phyloP scores from a whole-genome alignment of 1,139 yeast genomes.

The Sugiyamaella japonica region DNA sequence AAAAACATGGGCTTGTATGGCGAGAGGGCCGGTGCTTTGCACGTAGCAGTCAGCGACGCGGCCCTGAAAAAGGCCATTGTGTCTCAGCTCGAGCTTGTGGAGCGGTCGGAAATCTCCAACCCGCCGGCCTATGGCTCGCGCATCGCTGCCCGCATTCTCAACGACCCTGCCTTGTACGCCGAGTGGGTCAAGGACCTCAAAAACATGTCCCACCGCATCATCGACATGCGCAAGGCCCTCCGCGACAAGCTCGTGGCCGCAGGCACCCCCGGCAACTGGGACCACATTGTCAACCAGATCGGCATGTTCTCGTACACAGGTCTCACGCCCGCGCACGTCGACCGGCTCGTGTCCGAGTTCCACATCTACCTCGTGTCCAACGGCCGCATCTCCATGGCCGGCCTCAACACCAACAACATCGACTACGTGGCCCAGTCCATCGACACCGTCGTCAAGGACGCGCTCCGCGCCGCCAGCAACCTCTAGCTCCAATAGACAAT shows the following conservation, averaged over 20 bases:
- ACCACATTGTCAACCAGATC: constrained; percentile 84
- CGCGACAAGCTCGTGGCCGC: constrained; percentile 66
- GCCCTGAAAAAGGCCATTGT: constrained; percentile 43
- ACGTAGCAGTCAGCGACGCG: constrained; percentile 41
- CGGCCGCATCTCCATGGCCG: constrained; percentile 94
- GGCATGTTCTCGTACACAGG: constrained; percentile 99
- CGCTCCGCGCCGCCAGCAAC: constrained; percentile 9
- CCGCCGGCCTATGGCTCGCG: constrained; percentile 98
- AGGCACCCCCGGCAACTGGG: constrained; percentile 96
- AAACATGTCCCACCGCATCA: constrained; percentile 86
- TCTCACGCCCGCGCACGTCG: constrained; percentile 74
- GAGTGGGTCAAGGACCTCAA: constrained; percentile 88
- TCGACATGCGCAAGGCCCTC: constrained; percentile 69
- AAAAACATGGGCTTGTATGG: constrained; percentile 98
- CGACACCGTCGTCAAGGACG: constrained; percentile 49
- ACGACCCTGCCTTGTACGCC: constrained; percentile 58
- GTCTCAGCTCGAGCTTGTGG: constrained; percentile 81
- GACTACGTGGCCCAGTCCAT: constrained; percentile 79
- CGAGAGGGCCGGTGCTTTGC: constrained; percentile 90
- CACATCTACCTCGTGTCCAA: constrained; percentile 67
- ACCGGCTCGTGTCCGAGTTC: constrained; percentile 71
- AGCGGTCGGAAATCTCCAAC: too few relatives aligned
- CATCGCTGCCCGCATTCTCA: constrained; percentile 76
- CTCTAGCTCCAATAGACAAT: constrained; percentile 9
- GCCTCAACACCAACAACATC: constrained; percentile 76